A percentile compares a stretch with the other conserved stretches of the same genome.
These are phyloP conservation scores for Herpetomonas samuelpessoai DNA, from an alignment of 208 protist genomes.

Conservation along the genomic window DNA sequence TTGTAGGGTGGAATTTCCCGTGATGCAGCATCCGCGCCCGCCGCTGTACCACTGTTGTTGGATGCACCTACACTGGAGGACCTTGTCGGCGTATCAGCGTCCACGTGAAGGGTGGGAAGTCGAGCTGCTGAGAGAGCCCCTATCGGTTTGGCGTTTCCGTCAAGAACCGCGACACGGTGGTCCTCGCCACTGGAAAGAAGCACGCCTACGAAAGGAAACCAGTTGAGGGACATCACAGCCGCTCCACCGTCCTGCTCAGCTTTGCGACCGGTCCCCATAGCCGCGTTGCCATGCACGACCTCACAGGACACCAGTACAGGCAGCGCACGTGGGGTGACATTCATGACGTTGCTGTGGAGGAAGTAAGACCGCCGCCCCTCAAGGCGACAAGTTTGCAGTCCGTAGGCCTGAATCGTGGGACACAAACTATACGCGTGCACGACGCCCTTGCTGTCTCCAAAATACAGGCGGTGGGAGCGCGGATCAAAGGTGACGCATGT, in stretches of 20 bases:
- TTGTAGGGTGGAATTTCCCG: too few relatives aligned
- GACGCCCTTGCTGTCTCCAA: conserved; percentile 45
- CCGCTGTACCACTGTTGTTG: too few relatives aligned
- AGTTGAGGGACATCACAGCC: conserved; percentile 16
- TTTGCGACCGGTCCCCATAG: too few relatives aligned
- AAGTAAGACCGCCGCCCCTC: conserved; percentile 8
- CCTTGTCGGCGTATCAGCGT: too few relatives aligned
- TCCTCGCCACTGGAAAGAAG: conserved; percentile 52
- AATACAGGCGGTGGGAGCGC: conserved; percentile 52
- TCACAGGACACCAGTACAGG: background rate
- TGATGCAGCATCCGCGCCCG: too few relatives aligned
- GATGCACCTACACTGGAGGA: too few relatives aligned
- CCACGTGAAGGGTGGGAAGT: conserved; percentile 18
- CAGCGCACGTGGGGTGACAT: background rate
- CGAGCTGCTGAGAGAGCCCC: conserved; percentile 49
- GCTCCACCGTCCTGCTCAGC: too few relatives aligned
- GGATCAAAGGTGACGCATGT: conserved; percentile 51
- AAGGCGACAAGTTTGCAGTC: conserved; percentile 33
- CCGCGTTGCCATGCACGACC: background rate
- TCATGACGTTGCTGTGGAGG: background rate
- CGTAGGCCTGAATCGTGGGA: conserved; percentile 35
- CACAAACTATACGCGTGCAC: conserved; percentile 62
- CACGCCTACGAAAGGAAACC: conserved; percentile 33
- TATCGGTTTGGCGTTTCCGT: conserved; percentile 21
- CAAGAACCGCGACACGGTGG: conserved; percentile 42